These are phyloP conservation scores for Mesembryanthemum crystallinum DNA, from an alignment of 148 eudicot species.

Conservation along the genomic window DNA sequence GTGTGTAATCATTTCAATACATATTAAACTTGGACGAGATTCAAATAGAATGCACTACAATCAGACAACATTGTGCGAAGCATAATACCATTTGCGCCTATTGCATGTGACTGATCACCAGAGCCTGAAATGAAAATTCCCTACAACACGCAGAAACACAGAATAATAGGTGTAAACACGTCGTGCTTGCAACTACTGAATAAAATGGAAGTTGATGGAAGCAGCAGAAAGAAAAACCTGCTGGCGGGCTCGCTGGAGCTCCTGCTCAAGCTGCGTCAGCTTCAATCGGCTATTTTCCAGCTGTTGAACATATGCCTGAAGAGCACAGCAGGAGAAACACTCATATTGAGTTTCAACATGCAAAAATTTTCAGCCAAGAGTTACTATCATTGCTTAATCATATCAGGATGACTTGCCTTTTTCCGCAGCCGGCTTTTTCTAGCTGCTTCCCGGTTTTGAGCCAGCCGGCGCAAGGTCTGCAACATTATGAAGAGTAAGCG, in stretches of 20 bases:
- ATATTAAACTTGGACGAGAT: neutral
- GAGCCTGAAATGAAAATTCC: slow-evolving; percentile 66
- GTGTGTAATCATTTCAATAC: neutral
- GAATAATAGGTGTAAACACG: neutral
- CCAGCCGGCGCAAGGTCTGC: slow-evolving; percentile 86
- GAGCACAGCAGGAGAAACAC: neutral
- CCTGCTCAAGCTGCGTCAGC: slow-evolving; percentile 43
- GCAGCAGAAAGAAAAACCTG: slow-evolving; percentile 29
- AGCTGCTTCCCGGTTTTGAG: slow-evolving; percentile 99
- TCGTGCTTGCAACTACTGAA: neutral
- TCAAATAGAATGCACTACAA: neutral
- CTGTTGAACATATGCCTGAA: slow-evolving; percentile 81
- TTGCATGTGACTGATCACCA: slow-evolving; percentile 68
- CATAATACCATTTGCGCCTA: slow-evolving; percentile 62
- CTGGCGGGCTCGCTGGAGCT: slow-evolving; percentile 48
- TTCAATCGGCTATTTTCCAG: slow-evolving; percentile 44
- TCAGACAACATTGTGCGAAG: neutral
- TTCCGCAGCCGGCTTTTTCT: slow-evolving; percentile 90
- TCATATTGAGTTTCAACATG: neutral
- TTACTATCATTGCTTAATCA: neutral
- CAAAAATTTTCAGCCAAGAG: neutral
- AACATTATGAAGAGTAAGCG: slow-evolving; percentile 14
- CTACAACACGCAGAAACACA: slow-evolving; percentile 29
- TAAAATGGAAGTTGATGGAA: neutral
- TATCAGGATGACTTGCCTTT: slow-evolving; percentile 45